Conservation (phyloP, 2,329 filamentous ascomycete genomes). For the Pseudonectria foliicola region DNA sequence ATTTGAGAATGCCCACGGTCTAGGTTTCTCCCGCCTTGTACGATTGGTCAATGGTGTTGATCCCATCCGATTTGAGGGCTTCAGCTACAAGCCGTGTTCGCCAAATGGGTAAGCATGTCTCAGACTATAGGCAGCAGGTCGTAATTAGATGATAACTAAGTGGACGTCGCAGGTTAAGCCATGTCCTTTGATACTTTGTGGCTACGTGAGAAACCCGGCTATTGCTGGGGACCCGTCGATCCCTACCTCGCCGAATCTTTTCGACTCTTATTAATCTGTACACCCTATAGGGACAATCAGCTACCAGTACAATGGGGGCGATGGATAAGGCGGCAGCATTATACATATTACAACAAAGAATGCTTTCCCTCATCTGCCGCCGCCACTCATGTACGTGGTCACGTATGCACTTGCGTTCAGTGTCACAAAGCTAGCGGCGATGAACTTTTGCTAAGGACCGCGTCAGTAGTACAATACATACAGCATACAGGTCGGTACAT, state of each 20-base stretch:
- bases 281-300: too few relatives aligned
- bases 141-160: not conserved
- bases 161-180: constrained; percentile 2
- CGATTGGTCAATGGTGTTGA: constrained; percentile 6
- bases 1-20: constrained; percentile 9
- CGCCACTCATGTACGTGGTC: too few relatives aligned
- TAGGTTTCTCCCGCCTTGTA: constrained; percentile 5
- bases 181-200: not conserved
- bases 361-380: too few relatives aligned
- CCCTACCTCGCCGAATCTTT: constrained; percentile 7
- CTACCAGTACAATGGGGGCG: too few relatives aligned
- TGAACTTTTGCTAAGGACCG: too few relatives aligned
- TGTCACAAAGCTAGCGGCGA: too few relatives aligned
- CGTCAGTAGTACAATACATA: too few relatives aligned
- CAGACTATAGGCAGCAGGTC: constrained; percentile 5
- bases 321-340: too few relatives aligned
- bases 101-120: constrained; percentile 14
- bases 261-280: not conserved
- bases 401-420: too few relatives aligned
- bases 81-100: constrained; percentile 6
- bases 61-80: constrained; percentile 1
- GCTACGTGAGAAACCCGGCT: constrained; percentile 4
- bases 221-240: constrained; percentile 9
- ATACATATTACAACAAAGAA: too few relatives aligned
- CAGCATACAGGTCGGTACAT: too few relatives aligned